Conservation (phyloP, 805 yeast genomes). For the Naumovozyma castellii region DNA sequence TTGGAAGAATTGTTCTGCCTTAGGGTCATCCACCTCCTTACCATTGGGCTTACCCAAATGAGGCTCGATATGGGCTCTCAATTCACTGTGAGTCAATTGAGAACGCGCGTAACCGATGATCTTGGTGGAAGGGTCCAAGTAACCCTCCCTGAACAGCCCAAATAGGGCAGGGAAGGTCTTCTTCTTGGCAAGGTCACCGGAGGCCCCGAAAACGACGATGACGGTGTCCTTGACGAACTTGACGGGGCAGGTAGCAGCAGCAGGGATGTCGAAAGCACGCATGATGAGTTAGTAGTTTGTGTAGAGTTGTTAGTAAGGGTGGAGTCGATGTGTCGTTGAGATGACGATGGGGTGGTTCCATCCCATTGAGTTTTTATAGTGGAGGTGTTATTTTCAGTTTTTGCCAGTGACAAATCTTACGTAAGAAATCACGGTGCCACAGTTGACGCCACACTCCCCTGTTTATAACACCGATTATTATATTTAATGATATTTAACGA, state of each 20-base stretch:
- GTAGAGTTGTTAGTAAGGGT: too few species aligned
- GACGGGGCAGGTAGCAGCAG: constrained; percentile 8
- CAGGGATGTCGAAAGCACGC: too few species aligned
- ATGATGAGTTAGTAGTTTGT: too few species aligned
- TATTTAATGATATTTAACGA: too few species aligned
- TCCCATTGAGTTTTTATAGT: too few species aligned
- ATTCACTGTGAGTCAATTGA: constrained; percentile 53
- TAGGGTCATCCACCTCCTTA: constrained; percentile 32
- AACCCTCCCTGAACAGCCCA: constrained; percentile 69
- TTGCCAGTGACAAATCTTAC: too few species aligned
- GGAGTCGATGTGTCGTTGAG: too few species aligned
- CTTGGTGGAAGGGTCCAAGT: constrained; percentile 55
- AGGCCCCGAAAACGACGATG: constrained; percentile 85
- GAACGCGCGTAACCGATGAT: constrained; percentile 93
- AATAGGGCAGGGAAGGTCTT: constrained; percentile 85
- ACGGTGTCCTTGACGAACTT: constrained; percentile 56
- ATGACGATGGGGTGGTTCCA: too few species aligned
- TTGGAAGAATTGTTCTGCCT: constrained; percentile 54
- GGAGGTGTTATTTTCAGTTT: too few species aligned
- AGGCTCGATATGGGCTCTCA: constrained; percentile 55
- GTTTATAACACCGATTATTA: too few species aligned
- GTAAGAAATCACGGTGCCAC: too few species aligned
- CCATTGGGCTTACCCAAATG: constrained; percentile 49
- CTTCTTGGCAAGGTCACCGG: constrained; percentile 92
- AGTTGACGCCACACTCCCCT: too few species aligned